Evolutionary conservation across 2,329 filamentous ascomycete species (phyloP), one percentile per base, ranked within the genome.

Genomic region (Byssochlamys sp.): DNA sequence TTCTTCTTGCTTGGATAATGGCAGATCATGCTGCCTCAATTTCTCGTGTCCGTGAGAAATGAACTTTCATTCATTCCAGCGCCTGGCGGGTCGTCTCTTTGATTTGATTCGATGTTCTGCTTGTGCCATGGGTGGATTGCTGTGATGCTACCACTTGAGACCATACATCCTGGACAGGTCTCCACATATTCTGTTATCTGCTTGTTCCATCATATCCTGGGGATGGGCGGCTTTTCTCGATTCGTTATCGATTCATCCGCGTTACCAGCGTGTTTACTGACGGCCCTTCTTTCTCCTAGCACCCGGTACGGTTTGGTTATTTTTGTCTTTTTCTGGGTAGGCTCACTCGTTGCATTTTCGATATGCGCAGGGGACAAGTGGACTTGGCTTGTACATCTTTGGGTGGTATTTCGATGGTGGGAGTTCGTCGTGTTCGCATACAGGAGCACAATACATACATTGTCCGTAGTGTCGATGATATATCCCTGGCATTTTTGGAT

Each of bases 331-430:
- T 27, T 51, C 27, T 51, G 49, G 49, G 49, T 28, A 27, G 49
- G 49, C 49, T 51, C 49, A 51, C 49, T 51, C 49, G 49, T 51
- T 26, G 49, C 49, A 51, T 51, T 51, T 51, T 51, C 49, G 11
- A 28, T 51, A 51, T 28, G 49, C 49, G 49, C 39, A 45, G 39
- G 39, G n/a, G 39, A 45, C 35, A 45, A 45, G 35, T 19, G 35
- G 35, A 19, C 35, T 45, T 45, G 35, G n/a, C 35, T 45, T 45
- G n/a, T 45, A 45, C 19, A 45, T 45, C n/a, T n/a, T 45, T 45
- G 39, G 39, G 39, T 45, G 39, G 39, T 45, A 39, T 45, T 24
- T 45, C 14, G 39, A 39, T 19, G 39, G n/a, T 45, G 39, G 39
- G 39, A 24, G 39, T 45, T 45, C 12, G 3, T 19, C 39, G 4